Percentiles rank a stretch among this genome's conserved stretches.
These are phyloP conservation scores for Cladosporium sp. DNA, from an alignment of 2,329 filamentous ascomycete genomes.

Conservation along the genomic window DNA sequence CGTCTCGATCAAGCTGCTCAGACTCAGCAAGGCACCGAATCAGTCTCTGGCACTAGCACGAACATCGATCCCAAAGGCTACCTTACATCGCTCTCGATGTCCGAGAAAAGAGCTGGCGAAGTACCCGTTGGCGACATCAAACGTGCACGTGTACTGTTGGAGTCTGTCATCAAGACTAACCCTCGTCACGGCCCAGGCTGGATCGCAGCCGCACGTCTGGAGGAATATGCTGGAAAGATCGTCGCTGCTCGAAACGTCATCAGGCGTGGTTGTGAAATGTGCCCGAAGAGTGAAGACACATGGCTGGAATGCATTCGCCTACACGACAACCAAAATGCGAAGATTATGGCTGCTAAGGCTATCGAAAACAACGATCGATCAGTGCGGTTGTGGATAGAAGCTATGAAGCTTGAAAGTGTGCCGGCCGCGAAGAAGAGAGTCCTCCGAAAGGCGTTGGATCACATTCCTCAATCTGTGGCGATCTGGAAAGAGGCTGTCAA, in stretches of 20 bases:
- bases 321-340: constrained; percentile 74
- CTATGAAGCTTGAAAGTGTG: constrained; percentile 86
- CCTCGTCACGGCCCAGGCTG: constrained; percentile 91
- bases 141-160: constrained; percentile 83
- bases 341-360: constrained; percentile 88
- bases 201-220: constrained; percentile 88
- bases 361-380: constrained; percentile 89
- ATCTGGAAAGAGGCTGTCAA: constrained; percentile 99
- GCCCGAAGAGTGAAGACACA: constrained; percentile 88
- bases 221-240: constrained; percentile 87
- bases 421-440: constrained; percentile 85
- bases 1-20: constrained; percentile 83
- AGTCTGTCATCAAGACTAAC: constrained; percentile 96
- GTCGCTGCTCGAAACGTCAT: constrained; percentile 87
- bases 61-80: constrained; percentile 95
- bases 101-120: constrained; percentile 72
- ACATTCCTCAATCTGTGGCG: constrained; percentile 88
- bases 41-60: constrained; percentile 73
- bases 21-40: constrained; percentile 52
- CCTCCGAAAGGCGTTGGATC: constrained; percentile 82
- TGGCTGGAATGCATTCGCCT: constrained; percentile 96
- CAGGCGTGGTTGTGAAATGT: constrained; percentile 80
- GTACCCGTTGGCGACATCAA: constrained; percentile 92
- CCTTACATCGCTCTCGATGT: constrained; percentile 82
- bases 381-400: constrained; percentile 88